phyloP scores from a whole-genome alignment of 345 rosid genomes.

The Physaria fendleri region DNA sequence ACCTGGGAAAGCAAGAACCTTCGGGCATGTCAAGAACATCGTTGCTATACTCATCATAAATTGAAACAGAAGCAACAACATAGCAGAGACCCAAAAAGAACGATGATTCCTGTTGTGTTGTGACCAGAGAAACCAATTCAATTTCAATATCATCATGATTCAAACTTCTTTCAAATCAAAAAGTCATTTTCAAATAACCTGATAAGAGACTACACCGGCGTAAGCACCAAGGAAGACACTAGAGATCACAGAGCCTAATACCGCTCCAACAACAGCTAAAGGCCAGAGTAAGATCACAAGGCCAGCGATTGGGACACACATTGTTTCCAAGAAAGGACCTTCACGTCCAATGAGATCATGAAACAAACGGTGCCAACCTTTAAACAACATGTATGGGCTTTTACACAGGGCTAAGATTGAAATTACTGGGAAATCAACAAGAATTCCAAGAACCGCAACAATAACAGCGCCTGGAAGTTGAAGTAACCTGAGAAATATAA shows the following conservation, averaged over 20 bases:
- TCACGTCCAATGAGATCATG: constrained; percentile 96
- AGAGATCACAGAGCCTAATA: constrained; percentile 64
- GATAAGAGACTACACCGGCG: constrained; percentile 73
- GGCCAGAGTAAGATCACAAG: constrained; percentile 97
- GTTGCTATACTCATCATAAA: constrained; percentile 95
- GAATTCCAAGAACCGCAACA: constrained; percentile 52
- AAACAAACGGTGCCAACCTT: constrained; percentile 91
- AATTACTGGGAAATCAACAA: constrained; percentile 66
- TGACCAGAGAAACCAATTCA: neutral
- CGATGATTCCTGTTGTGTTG: constrained; percentile 56
- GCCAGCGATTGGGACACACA: constrained; percentile 97
- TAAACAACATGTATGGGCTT: constrained; percentile 88
- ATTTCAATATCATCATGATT: neutral
- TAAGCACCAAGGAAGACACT: constrained; percentile 86
- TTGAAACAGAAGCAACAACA: constrained; percentile 66
- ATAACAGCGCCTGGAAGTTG: constrained; percentile 62
- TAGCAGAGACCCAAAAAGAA: constrained; percentile 83
- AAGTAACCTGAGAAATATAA: constrained; percentile 47
- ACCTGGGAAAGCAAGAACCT: constrained; percentile 87
- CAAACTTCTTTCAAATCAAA: neutral
- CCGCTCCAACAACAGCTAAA: constrained; percentile 81
- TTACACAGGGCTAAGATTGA: constrained; percentile 65
- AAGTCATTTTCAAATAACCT: constrained; percentile 13
- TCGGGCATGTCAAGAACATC: constrained; percentile 90
- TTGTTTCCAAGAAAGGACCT: constrained; percentile 96